Evolutionary conservation across 352 stramenopile genomes (phyloP), one percentile per base, ranked within the genome.

Genomic region (Plasmopara muralis): DNA sequence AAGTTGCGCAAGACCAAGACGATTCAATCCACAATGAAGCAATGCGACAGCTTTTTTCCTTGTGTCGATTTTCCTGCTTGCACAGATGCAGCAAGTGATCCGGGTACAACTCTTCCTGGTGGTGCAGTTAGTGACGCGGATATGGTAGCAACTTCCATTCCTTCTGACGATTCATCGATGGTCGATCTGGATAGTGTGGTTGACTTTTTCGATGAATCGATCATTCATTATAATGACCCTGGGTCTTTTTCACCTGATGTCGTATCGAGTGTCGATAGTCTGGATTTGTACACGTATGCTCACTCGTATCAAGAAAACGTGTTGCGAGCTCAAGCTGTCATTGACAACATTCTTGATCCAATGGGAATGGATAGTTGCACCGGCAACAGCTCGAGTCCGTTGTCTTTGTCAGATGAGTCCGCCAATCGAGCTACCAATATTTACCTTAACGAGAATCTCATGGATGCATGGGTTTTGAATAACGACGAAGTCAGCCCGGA

Each of bases 231-330:
- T 15, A n/a, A 51, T 20, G 63, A 64, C n/a, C 29, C 30, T 6
- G 61, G 56, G 1, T 60, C 55, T 0, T 31, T 72, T 13, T 80
- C 72, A 0, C 72, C 72, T 0, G 61, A 76, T 35, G 56, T 52
- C 0, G 64, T 79, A 20, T 58, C 68, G 8, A 64, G 42, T n/a
- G 53, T 64, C 31, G 43, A 66, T 14, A 57, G 33, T 38, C 15
- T 57, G 14, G 58, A 62, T 13, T 12, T 67, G 33, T 37, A 43
- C 18, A 31, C 15, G 30, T 52, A 57, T 38, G 40, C 39, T 0
- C 43, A 47, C 9, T 55, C 53, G 15, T 59, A 59, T 20, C 35
- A 64, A 2, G 34, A 60, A 45, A 39, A 29, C 15, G 13, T 70
- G 14, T 2, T 47, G 5, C 48, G 49, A 48, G 60, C 50, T 48